A percentile compares a stretch with the other conserved stretches of the same genome.
phyloP scores from a whole-genome alignment of 352 stramenopile species.

The Phytophthora pluvialis region DNA sequence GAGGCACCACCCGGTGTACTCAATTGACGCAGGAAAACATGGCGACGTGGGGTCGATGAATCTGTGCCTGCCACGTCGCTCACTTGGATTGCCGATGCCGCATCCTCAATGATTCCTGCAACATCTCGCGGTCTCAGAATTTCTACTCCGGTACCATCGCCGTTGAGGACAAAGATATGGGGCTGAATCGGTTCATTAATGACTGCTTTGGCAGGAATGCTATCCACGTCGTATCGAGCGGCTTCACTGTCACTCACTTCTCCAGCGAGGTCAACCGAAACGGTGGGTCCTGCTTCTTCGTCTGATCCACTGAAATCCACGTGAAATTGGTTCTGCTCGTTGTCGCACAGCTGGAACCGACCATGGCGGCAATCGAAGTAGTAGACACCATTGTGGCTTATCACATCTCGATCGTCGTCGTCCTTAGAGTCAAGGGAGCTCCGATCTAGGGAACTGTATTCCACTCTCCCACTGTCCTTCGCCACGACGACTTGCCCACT shows the following conservation, averaged over 20 bases:
- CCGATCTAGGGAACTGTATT: constrained; percentile 41
- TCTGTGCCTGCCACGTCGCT: not conserved
- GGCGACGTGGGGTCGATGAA: not conserved
- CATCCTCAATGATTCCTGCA: constrained; percentile 30
- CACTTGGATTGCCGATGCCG: constrained; percentile 12
- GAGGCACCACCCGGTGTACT: constrained; percentile 9
- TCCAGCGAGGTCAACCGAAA: constrained; percentile 65
- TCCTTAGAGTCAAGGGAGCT: constrained; percentile 34
- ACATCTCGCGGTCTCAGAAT: constrained; percentile 61
- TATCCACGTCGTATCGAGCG: constrained; percentile 53
- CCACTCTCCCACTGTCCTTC: constrained; percentile 77
- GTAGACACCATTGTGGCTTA: constrained; percentile 69
- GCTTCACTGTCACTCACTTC: constrained; percentile 60
- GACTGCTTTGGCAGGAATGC: constrained; percentile 61
- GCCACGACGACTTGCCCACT: constrained; percentile 54
- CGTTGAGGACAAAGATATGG: constrained; percentile 73
- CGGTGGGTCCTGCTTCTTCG: constrained; percentile 28
- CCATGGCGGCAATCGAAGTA: constrained; percentile 73
- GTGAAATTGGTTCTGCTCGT: constrained; percentile 74
- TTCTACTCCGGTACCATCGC: constrained; percentile 72
- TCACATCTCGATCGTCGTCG: constrained; percentile 65
- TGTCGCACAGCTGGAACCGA: constrained; percentile 64
- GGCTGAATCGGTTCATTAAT: constrained; percentile 84
- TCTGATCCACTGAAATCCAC: constrained; percentile 45
- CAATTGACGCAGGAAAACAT: constrained; percentile 38